Evolutionary conservation across 2,329 filamentous ascomycete genomes (phyloP).

Genomic region (Ophiocordyceps camponoti-floridani): DNA sequence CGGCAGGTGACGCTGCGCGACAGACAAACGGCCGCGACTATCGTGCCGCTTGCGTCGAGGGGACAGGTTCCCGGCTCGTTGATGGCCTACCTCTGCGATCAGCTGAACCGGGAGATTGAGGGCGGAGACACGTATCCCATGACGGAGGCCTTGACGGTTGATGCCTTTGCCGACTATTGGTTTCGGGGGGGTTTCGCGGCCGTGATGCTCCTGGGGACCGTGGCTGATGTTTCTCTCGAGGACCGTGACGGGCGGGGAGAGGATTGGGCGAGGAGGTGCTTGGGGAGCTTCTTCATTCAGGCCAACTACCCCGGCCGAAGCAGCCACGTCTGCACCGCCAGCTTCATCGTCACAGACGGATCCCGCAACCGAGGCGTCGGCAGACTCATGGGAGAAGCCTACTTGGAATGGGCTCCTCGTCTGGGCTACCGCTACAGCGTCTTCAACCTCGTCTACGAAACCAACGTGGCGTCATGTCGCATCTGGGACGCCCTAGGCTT

Average conservation of each 20-base stretch:
- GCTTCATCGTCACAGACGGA: slow-evolving; percentile 57
- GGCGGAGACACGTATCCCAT: slow-evolving; percentile 86
- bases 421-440: slow-evolving; percentile 82
- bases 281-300: slow-evolving; percentile 88
- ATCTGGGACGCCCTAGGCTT: slow-evolving; percentile 89
- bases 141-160: slow-evolving; percentile 56
- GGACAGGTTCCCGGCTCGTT: slow-evolving; percentile 60
- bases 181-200: slow-evolving; percentile 81
- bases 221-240: slow-evolving; percentile 39
- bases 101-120: slow-evolving; percentile 80
- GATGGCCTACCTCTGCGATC: slow-evolving; percentile 60
- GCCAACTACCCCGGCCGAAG: slow-evolving; percentile 84
- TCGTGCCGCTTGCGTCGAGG: slow-evolving; percentile 66
- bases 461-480: slow-evolving; percentile 73
- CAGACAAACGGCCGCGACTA: slow-evolving; percentile 64
- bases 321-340: slow-evolving; percentile 80
- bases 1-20: slow-evolving; percentile 70
- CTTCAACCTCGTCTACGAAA: slow-evolving; percentile 90
- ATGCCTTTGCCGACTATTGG: slow-evolving; percentile 70
- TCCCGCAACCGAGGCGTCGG: slow-evolving; percentile 59
- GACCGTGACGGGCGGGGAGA: slow-evolving; percentile 33
- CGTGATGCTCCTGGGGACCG: slow-evolving; percentile 69
- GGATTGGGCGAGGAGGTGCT: slow-evolving; percentile 61
- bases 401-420: slow-evolving; percentile 62
- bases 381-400: slow-evolving; percentile 57